Evolutionary conservation across 768 basidiomycete species (phyloP).

Genomic region (Clitopilus passeckerianus): DNA sequence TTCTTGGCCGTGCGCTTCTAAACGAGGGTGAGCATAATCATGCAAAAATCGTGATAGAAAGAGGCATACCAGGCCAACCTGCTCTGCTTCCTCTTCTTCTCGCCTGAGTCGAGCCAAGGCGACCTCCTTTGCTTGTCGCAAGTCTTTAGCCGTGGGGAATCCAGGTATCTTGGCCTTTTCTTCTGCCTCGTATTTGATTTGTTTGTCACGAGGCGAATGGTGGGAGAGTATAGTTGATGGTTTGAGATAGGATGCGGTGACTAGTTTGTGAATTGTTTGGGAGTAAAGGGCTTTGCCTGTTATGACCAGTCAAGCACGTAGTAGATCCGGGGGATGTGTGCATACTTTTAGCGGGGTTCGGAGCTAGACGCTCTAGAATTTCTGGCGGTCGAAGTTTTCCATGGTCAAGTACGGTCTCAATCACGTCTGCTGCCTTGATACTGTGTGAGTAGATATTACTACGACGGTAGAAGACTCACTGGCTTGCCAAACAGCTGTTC

Average conservation of each 20-base stretch:
- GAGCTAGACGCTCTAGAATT: slow-evolving; percentile 49
- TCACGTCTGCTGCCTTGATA: slow-evolving; percentile 65
- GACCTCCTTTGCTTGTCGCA: slow-evolving; percentile 65
- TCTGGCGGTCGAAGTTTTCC: slow-evolving; percentile 81
- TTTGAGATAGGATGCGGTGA: slow-evolving; percentile 71
- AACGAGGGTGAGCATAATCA: slow-evolving; percentile 6
- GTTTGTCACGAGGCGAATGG: slow-evolving; percentile 73
- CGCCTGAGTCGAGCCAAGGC: slow-evolving; percentile 59
- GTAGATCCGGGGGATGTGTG: neutral
- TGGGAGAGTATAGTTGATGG: slow-evolving; percentile 77
- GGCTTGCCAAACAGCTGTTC: slow-evolving; percentile 63
- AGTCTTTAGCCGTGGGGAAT: slow-evolving; percentile 77
- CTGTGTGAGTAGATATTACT: slow-evolving; percentile 1
- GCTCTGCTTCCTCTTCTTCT: slow-evolving; percentile 72
- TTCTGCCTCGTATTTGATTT: slow-evolving; percentile 75
- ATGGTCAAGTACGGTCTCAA: slow-evolving; percentile 74
- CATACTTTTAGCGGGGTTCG: slow-evolving; percentile 56
- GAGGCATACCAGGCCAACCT: slow-evolving; percentile 61
- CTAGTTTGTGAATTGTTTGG: slow-evolving; percentile 64
- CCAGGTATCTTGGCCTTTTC: slow-evolving; percentile 70
- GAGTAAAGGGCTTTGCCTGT: slow-evolving; percentile 39
- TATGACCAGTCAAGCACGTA: neutral
- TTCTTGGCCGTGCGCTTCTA: slow-evolving; percentile 64
- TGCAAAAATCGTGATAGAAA: neutral
- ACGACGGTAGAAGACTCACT: slow-evolving; percentile 40